Conservation (phyloP, 1,284 basidiomycete species). For the Cutaneotrichosporon cyanovorans region DNA sequence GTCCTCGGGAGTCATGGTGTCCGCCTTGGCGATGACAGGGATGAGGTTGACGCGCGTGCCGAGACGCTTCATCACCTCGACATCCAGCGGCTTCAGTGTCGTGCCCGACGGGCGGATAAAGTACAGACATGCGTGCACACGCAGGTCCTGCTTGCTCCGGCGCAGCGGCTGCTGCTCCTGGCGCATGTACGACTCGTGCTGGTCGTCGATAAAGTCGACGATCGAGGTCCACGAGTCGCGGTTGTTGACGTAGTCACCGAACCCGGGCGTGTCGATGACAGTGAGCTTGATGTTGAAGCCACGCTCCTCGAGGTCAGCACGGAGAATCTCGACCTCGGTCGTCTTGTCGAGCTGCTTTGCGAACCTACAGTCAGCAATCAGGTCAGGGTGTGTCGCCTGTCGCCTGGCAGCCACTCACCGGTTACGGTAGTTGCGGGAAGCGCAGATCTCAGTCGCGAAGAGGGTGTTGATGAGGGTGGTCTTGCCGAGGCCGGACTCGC, state of each 20-base stretch:
- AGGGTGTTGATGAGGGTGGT: slow-evolving; percentile 97
- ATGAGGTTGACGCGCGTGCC: slow-evolving; percentile 94
- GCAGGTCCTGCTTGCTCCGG: slow-evolving; percentile 83
- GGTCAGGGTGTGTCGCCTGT: too few species aligned
- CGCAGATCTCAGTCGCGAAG: slow-evolving; percentile 93
- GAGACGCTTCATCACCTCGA: slow-evolving; percentile 98
- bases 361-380: slow-evolving; percentile 51
- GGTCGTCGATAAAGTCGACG: slow-evolving; percentile 98
- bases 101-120: slow-evolving; percentile 96
- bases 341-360: slow-evolving; percentile 98
- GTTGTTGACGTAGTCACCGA: slow-evolving; percentile 99
- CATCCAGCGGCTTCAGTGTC: slow-evolving; percentile 93
- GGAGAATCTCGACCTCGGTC: slow-evolving; percentile 94
- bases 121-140: slow-evolving; percentile 96
- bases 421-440: slow-evolving; percentile 80
- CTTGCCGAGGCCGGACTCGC: slow-evolving; percentile 91
- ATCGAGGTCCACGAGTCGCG: slow-evolving; percentile 97
- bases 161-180: slow-evolving; percentile 98
- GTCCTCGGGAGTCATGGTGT: slow-evolving; percentile 91
- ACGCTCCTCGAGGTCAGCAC: slow-evolving; percentile 96
- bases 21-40: slow-evolving; percentile 94
- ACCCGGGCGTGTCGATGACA: slow-evolving; percentile 97
- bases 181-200: slow-evolving; percentile 98
- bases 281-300: slow-evolving; percentile 99
- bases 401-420: slow-evolving; percentile 37